Evolutionary conservation across 371 early-diverging fungal genomes (phyloP), one percentile per base, ranked within the genome.

Genomic region (Fennellomyces sp.): DNA sequence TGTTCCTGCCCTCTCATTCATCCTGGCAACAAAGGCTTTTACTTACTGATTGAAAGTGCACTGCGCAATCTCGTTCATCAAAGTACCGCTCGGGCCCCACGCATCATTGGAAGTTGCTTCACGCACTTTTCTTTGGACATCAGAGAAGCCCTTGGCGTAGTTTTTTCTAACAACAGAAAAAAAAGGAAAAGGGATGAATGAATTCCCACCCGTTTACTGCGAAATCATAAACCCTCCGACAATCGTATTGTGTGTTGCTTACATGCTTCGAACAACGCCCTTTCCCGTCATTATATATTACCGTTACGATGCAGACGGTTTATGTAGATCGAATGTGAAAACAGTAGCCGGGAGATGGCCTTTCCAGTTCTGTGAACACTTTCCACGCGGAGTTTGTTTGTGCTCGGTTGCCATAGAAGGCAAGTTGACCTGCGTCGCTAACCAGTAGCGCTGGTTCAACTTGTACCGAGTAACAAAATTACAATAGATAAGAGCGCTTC

Each of bases 101-200:
- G 92, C 87, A 74, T 97, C 95, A 67, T 96, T 97, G 1, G 94
- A 93, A 3, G 98, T 97, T 12, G 97, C 98, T 60, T 89, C 88
- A 68, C 97, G 85, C 53, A 96, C 97, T 86, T 96, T 97, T 69
- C 88, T 87, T 69, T 97, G 96, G 49, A 95, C 89, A 64, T 97
- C 97, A 60, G 94, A 86, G 77, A 96, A 97, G 7, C 97, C 98
- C 75, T 93, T 95, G 39, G 94, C 89, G 72, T 90, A 90, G 82
- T 97, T 97, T 85, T 97, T 98, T 59, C 97, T 96, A 68, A 17
- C 23, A 21, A 54, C 19, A 21, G 19, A 3, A 61, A 30, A 31
- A 10, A 33, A 19, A 48, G 33, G 12, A 0, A 15, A 28, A 4
- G n/a, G 51, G 28, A 50, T 31, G 21, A 21, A 45, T 45, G 23